phyloP scores from a whole-genome alignment of 768 basidiomycete genomes.

The Leccinum incarnatum region DNA sequence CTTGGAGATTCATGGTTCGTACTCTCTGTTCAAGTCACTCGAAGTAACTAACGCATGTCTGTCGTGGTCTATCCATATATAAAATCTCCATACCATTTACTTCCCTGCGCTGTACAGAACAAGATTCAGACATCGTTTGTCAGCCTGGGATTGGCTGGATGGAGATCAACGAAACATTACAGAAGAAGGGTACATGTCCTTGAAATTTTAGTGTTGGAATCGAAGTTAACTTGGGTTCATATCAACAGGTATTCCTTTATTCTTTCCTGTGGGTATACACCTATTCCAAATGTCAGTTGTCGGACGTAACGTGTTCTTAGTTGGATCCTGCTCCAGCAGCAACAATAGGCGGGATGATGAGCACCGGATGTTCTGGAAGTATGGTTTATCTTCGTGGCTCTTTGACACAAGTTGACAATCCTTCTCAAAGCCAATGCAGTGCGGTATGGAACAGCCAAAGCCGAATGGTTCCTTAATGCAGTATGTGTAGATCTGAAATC shows the following conservation, averaged over 20 bases:
- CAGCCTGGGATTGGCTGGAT: constrained; percentile 74
- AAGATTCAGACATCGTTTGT: constrained; percentile 69
- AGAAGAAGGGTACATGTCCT: constrained; percentile 47
- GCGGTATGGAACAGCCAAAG: constrained; percentile 85
- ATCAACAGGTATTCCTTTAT: constrained; percentile 64
- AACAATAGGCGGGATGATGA: constrained; percentile 83
- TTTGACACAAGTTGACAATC: constrained; percentile 16
- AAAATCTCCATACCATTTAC: neutral
- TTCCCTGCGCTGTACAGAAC: constrained; percentile 37
- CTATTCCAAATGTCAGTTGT: neutral
- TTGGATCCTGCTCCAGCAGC: constrained; percentile 77
- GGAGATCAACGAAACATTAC: constrained; percentile 66
- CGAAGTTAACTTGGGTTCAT: neutral
- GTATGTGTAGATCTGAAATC: constrained; percentile 38
- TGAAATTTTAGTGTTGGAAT: neutral
- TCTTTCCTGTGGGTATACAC: constrained; percentile 64
- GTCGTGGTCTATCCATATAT: neutral
- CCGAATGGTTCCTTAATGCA: constrained; percentile 86
- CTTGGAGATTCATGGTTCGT: constrained; percentile 65
- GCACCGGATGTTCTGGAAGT: constrained; percentile 87
- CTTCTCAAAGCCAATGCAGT: constrained; percentile 63
- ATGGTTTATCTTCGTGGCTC: constrained; percentile 24
- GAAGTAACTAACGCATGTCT: neutral
- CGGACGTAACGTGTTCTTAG: constrained; percentile 32
- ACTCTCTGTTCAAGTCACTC: neutral